Percentiles rank a stretch among this genome's conserved stretches.
Evolutionary conservation across 192 early-diverging fungal species (phyloP).

Genomic region (Chytriomyces hyalinus): DNA sequence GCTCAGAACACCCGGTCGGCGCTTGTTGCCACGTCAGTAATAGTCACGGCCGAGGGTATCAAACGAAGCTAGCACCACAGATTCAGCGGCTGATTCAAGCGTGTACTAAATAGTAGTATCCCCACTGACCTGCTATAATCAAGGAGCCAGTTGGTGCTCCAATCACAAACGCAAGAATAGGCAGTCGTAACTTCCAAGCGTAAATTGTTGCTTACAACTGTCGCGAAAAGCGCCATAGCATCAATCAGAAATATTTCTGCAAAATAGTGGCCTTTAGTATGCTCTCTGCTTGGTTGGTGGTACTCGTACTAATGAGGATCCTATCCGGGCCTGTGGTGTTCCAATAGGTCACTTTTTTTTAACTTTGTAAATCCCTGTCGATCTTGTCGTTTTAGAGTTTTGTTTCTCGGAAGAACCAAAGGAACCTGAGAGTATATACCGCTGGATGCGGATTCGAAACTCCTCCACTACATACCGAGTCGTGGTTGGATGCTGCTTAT

Average conservation of each 20-base stretch:
- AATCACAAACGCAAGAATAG: slow-evolving; percentile 3
- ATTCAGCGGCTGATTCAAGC: background rate
- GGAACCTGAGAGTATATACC: too few relatives aligned
- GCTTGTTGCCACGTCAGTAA: background rate
- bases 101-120: background rate
- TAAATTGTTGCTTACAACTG: background rate
- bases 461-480: too few relatives aligned
- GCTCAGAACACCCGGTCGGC: background rate
- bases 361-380: too few relatives aligned
- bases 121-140: background rate
- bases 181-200: slow-evolving; percentile 1
- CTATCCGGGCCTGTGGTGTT: too few relatives aligned
- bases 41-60: slow-evolving; percentile 1
- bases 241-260: slow-evolving; percentile 8
- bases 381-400: too few relatives aligned
- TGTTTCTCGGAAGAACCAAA: too few relatives aligned
- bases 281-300: too few relatives aligned
- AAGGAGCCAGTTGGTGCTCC: background rate
- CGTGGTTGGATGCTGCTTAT: too few relatives aligned
- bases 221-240: background rate
- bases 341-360: too few relatives aligned
- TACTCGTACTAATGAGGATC: too few relatives aligned
- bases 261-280: too few relatives aligned
- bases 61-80: background rate
- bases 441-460: too few relatives aligned